These are phyloP conservation scores for Cucumis sativus DNA, from an alignment of 306 rosid genomes.

Conservation along the genomic window DNA sequence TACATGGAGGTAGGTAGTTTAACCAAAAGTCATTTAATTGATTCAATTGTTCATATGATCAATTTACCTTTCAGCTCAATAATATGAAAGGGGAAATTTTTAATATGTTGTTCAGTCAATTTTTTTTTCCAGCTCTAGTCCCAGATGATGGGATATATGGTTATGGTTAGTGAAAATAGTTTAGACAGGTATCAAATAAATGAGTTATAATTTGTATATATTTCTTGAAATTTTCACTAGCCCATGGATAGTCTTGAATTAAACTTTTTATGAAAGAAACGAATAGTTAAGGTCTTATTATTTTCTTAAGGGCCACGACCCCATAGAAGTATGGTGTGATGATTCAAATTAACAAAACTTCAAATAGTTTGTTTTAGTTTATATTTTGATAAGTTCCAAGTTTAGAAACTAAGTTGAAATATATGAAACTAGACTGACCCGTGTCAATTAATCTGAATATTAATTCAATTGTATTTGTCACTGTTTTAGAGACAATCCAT, in stretches of 20 bases:
- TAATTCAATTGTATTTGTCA: too few species aligned
- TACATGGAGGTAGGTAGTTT: constrained; percentile 16
- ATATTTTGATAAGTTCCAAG: too few species aligned
- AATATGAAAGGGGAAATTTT: neutral
- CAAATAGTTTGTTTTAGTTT: too few species aligned
- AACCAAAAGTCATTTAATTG: constrained; percentile 36
- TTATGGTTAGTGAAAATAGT: neutral
- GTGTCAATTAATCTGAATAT: neutral
- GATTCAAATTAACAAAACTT: neutral
- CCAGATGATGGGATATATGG: neutral
- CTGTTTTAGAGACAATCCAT: too few species aligned
- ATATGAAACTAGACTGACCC: neutral
- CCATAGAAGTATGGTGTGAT: too few species aligned
- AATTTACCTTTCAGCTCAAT: constrained; percentile 14
- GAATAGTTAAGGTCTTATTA: neutral
- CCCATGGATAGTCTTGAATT: neutral
- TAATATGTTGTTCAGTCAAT: neutral
- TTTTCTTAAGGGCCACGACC: too few species aligned
- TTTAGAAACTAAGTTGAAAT: too few species aligned
- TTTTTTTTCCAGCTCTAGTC: neutral
- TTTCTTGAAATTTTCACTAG: neutral
- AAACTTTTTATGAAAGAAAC: neutral
- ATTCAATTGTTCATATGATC: constrained; percentile 49
- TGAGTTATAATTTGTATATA: neutral
- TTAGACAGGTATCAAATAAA: neutral